Percentiles rank a stretch among this genome's conserved stretches.
Conservation (phyloP, 2,329 filamentous ascomycete genomes). For the Fusarium luffae region DNA sequence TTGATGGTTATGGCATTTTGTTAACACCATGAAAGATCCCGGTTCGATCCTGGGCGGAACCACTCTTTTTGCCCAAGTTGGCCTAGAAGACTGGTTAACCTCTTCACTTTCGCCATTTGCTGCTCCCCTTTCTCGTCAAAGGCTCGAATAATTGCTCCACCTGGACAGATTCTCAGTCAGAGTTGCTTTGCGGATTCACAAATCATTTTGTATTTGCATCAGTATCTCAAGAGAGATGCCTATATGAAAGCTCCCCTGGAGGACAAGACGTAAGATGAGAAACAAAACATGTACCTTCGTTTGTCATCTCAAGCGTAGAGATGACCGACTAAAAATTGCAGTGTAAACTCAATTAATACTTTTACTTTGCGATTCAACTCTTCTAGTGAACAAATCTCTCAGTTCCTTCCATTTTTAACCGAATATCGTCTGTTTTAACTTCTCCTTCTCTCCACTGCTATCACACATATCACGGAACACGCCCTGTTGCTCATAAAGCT, state of each 20-base stretch:
- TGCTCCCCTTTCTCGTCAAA: not conserved
- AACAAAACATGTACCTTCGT: not conserved
- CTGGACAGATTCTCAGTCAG: not conserved
- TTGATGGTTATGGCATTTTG: not conserved
- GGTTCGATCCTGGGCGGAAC: not conserved
- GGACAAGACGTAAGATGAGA: not conserved
- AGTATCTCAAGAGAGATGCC: not conserved
- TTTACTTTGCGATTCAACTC: not conserved
- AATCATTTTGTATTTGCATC: not conserved
- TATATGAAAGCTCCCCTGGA: not conserved
- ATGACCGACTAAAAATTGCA: not conserved
- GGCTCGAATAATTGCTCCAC: not conserved
- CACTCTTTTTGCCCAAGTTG: not conserved
- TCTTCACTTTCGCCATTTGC: not conserved
- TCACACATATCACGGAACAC: conserved; percentile 73
- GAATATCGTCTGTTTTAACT: conserved; percentile 60
- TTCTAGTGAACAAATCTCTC: too few relatives aligned
- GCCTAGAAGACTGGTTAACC: not conserved
- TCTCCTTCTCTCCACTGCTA: conserved; percentile 69
- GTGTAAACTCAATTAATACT: not conserved
- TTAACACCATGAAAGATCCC: not conserved
- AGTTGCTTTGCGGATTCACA: not conserved
- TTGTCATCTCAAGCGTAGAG: not conserved
- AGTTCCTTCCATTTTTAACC: conserved; percentile 4
- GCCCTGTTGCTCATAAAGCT: conserved; percentile 67